phyloP scores from a whole-genome alignment of 139 green algal species.

The Haematococcus sp. region DNA sequence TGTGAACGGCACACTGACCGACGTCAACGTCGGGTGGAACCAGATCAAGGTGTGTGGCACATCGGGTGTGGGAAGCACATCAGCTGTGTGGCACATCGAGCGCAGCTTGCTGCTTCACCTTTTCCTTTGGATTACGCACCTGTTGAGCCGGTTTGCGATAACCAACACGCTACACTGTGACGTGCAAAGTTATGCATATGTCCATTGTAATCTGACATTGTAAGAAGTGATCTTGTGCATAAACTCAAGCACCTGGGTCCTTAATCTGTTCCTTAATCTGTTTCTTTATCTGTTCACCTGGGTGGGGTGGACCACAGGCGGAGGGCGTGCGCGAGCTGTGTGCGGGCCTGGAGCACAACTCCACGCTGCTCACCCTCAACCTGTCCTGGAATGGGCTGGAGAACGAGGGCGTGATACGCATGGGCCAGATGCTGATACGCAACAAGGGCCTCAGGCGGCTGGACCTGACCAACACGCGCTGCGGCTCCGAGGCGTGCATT shows the following conservation, averaged over 20 bases:
- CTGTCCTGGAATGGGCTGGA: conserved; percentile 68
- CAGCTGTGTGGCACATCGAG: conserved; percentile 25
- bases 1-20: conserved; percentile 39
- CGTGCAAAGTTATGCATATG: too few relatives aligned
- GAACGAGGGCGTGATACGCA: conserved; percentile 26
- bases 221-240: not conserved
- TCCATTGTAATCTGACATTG: too few relatives aligned
- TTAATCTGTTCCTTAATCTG: not conserved
- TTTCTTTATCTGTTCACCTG: not conserved
- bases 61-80: conserved; percentile 61
- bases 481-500: conserved; percentile 52
- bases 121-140: too few relatives aligned
- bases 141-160: too few relatives aligned
- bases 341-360: conserved; percentile 47
- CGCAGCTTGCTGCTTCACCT: too few relatives aligned
- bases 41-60: conserved; percentile 50
- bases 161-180: too few relatives aligned
- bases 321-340: conserved; percentile 46
- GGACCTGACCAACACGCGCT: conserved; percentile 60
- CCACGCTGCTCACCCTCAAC: conserved; percentile 38
- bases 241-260: not conserved
- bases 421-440: conserved; percentile 21
- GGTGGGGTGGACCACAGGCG: conserved; percentile 20
- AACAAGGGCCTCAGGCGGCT: conserved; percentile 44
- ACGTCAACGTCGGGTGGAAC: conserved; percentile 70